phyloP scores from a whole-genome alignment of 2,329 filamentous ascomycete genomes.

The Orbilia oligospora region DNA sequence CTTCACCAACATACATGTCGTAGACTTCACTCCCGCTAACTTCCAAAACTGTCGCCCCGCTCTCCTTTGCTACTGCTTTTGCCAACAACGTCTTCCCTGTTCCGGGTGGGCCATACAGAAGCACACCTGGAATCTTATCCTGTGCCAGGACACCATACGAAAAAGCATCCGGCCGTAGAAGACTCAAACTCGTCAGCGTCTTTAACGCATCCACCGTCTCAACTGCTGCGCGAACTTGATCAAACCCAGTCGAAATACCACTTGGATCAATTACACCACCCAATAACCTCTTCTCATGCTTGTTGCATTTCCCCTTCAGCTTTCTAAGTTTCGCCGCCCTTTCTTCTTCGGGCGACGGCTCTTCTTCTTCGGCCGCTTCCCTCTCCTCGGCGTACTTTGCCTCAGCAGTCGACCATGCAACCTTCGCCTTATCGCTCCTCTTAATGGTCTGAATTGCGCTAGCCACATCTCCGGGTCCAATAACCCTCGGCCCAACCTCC shows the following conservation, averaged over 20 bases:
- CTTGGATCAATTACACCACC: conserved; percentile 83
- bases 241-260: conserved; percentile 88
- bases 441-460: conserved; percentile 26
- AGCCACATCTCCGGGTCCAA: conserved; percentile 48
- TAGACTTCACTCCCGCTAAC: conserved; percentile 92
- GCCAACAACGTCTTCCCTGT: conserved; percentile 80
- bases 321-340: conserved; percentile 69
- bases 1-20: conserved; percentile 95
- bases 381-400: conserved; percentile 44
- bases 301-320: conserved; percentile 74
- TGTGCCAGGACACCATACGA: conserved; percentile 92
- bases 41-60: conserved; percentile 82
- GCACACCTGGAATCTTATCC: conserved; percentile 89
- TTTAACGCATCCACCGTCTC: conserved; percentile 90
- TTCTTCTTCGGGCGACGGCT: conserved; percentile 66
- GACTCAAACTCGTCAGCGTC: conserved; percentile 87
- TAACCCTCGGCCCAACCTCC: conserved; percentile 64
- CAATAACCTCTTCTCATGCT: conserved; percentile 86
- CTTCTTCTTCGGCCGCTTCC: conserved; percentile 64
- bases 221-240: conserved; percentile 83
- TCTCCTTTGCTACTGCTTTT: conserved; percentile 78
- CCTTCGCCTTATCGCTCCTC: conserved; percentile 62
- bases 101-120: conserved; percentile 89
- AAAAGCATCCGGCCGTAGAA: conserved; percentile 93
- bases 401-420: conserved; percentile 63